Evolutionary conservation across 169 alveolate genomes (phyloP).

Genomic region (Cryptosporidium parvum): DNA sequence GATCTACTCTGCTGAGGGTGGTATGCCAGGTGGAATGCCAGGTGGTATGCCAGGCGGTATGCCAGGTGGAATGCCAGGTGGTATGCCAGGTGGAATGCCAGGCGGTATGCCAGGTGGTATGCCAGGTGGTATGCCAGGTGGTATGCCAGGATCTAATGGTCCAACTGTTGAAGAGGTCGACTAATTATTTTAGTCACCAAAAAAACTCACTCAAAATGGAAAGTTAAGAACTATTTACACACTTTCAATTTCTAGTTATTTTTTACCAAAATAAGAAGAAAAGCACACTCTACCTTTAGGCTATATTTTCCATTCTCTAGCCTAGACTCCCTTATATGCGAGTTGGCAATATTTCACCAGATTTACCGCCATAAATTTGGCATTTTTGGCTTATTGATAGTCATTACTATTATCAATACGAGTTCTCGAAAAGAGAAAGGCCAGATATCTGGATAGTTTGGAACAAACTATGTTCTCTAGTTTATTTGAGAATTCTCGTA

Average conservation of each 20-base stretch:
- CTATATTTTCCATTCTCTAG: background rate
- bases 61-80: constrained; percentile 92
- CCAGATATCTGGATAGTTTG: background rate
- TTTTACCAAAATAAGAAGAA: background rate
- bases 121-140: constrained; percentile 82
- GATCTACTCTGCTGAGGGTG: constrained; percentile 92
- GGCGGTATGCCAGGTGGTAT: constrained; percentile 82
- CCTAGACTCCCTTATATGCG: background rate
- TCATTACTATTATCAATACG: background rate
- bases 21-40: constrained; percentile 88
- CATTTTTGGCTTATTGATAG: background rate
- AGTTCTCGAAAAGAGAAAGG: background rate
- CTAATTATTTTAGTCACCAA: constrained; percentile 55
- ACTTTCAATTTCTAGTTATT: background rate
- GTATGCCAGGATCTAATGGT: constrained; percentile 83
- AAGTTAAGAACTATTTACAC: background rate
- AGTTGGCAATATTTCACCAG: background rate
- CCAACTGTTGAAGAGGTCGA: constrained; percentile 95
- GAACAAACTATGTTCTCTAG: background rate
- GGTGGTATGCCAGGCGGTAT: constrained; percentile 91
- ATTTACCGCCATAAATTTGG: constrained; percentile 1
- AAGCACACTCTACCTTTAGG: background rate
- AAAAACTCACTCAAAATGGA: too few species aligned
- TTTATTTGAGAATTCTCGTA: background rate
- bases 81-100: constrained; percentile 91